These are phyloP conservation scores for Leccinum fuscescens DNA, from an alignment of 1,284 basidiomycete genomes.

Conservation along the genomic window DNA sequence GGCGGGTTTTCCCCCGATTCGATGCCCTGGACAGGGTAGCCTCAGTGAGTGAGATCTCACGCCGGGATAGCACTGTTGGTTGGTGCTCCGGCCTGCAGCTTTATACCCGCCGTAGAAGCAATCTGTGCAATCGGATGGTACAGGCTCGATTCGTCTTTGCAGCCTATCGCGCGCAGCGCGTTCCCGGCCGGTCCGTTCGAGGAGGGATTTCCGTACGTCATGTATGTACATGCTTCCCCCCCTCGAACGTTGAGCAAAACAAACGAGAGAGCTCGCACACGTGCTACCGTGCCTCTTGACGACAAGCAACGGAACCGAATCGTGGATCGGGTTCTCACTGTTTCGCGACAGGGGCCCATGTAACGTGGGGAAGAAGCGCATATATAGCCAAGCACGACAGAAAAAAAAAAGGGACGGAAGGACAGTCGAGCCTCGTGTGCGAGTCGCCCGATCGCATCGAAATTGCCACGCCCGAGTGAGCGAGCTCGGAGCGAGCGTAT, in stretches of 20 bases:
- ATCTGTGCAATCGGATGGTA: neutral
- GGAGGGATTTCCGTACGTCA: neutral
- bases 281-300: neutral
- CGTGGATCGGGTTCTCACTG: neutral
- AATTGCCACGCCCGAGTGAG: neutral
- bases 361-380: constrained; percentile 17
- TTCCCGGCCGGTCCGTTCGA: neutral
- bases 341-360: constrained; percentile 10
- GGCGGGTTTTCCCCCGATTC: neutral
- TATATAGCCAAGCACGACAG: neutral
- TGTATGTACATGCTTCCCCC: no score
- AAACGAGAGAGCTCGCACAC: neutral
- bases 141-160: neutral
- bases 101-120: constrained; percentile 4
- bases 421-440: neutral
- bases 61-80: neutral
- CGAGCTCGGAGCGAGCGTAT: neutral
- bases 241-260: neutral
- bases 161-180: neutral
- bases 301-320: neutral
- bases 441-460: constrained; percentile 4
- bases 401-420: neutral
- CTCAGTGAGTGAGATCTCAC: constrained; percentile 9
- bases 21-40: neutral
- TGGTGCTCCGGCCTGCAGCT: neutral